A percentile compares a stretch with the other conserved stretches of the same genome.
phyloP scores from a whole-genome alignment of 495 filamentous ascomycete genomes.

The Venustampulla echinocandica region DNA sequence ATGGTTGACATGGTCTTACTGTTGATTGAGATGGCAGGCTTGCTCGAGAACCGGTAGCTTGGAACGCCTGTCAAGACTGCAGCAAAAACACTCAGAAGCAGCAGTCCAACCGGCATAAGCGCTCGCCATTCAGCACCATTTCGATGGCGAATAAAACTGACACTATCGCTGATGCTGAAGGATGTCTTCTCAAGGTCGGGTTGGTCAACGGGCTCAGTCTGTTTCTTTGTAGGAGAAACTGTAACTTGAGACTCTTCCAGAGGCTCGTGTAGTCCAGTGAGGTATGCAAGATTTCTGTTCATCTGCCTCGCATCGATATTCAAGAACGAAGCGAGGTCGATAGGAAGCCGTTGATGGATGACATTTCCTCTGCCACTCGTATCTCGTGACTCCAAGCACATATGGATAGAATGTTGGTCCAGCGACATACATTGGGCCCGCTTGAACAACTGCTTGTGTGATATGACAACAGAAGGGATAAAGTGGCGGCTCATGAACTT shows the following conservation, averaged over 20 bases:
- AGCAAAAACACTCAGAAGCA: slow-evolving; percentile 16
- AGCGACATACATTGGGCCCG: slow-evolving; percentile 16
- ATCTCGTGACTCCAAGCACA: slow-evolving; percentile 59
- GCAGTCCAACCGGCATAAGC: slow-evolving; percentile 14
- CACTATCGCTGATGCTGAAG: slow-evolving; percentile 10
- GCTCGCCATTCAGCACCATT: slow-evolving; percentile 13
- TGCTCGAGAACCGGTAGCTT: slow-evolving; percentile 6
- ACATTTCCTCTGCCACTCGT: slow-evolving; percentile 38
- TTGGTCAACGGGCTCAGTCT: neutral
- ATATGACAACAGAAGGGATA: slow-evolving; percentile 60
- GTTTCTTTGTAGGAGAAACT: neutral
- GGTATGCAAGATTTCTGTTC: slow-evolving; percentile 62
- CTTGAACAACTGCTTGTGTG: slow-evolving; percentile 42
- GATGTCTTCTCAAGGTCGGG: slow-evolving; percentile 14
- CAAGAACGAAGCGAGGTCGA: slow-evolving; percentile 64
- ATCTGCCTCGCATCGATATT: slow-evolving; percentile 65
- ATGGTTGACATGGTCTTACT: slow-evolving; percentile 19
- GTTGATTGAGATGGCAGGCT: slow-evolving; percentile 22
- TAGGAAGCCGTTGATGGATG: slow-evolving; percentile 52
- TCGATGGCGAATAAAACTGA: slow-evolving; percentile 11
- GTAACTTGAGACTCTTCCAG: slow-evolving; percentile 2
- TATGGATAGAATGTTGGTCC: slow-evolving; percentile 43
- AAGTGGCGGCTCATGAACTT: slow-evolving; percentile 56
- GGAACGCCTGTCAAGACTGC: slow-evolving; percentile 11
- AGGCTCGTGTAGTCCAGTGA: slow-evolving; percentile 35